Conservation (phyloP, 23 red algal species). For the Gracilariopsis chorda region DNA sequence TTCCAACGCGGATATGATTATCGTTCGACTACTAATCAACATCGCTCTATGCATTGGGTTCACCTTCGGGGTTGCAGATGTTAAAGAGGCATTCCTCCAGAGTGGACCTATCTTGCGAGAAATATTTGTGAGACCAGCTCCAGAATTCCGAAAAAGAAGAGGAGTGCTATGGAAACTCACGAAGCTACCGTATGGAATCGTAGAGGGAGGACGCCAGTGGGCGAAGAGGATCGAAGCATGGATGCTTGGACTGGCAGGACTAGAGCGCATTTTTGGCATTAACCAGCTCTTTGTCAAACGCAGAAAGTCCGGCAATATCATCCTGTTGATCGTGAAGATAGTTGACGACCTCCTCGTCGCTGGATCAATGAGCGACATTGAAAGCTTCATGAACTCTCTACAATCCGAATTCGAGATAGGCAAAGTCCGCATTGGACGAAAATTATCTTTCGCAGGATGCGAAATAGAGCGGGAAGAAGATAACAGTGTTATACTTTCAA, state of each 20-base stretch:
- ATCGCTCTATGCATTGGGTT: not conserved
- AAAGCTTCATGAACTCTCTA: not conserved
- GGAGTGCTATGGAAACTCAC: constrained; percentile 40
- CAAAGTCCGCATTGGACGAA: not conserved
- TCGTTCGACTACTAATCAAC: not conserved
- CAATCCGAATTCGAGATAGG: not conserved
- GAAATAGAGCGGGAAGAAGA: not conserved
- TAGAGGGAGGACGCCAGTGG: constrained; percentile 47
- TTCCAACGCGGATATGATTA: not conserved
- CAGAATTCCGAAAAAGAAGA: not conserved
- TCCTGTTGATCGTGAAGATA: constrained; percentile 7
- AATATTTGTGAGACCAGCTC: not conserved
- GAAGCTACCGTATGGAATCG: constrained; percentile 36
- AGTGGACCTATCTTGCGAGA: constrained; percentile 21
- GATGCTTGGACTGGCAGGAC: not conserved
- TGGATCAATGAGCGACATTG: not conserved
- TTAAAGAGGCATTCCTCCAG: constrained; percentile 23
- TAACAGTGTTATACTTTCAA: not conserved
- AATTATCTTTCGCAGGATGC: constrained; percentile 13
- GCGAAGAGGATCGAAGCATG: not conserved
- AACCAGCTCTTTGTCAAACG: constrained; percentile 7
- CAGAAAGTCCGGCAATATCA: not conserved
- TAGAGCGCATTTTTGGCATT: not conserved
- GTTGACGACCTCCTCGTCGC: constrained; percentile 17
- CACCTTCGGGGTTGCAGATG: not conserved